Evolutionary conservation across 2,329 filamentous ascomycete species (phyloP), one percentile per base, ranked within the genome.

Genomic region (Xylariaceae sp.): DNA sequence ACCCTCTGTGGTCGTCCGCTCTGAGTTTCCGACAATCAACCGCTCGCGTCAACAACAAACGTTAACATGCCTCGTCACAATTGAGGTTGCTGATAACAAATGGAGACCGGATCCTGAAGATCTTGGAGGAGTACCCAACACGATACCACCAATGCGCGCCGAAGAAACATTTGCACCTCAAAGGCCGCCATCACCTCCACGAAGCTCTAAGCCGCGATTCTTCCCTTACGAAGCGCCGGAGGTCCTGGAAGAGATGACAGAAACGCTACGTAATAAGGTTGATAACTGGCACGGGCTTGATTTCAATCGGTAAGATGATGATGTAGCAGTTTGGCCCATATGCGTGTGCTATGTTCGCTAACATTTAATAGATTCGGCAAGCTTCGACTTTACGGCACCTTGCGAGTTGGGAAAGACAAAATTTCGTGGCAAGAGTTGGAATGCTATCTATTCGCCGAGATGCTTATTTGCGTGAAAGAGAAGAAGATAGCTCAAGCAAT

Each of bases 391-490:
- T 91, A 96, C 62, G 92, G 90, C 27, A 91, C 87, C 2, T 82
- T 99, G 49, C 85, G 89, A 46, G 94, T 99, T 18, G 94, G 94
- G 60, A 99, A 99, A 71, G 94, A 99, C 69, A 90, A 90, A 58
- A 80, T 92, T 57, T 91, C 91, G 6, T 99, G 94, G 94, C 94
- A 99, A 73, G 94, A 97, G 67, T 73, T 99, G 48, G 91, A 99
- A 68, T 99, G 94, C 68, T 99, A 90, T 67, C 79, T 99, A 30
- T 99, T 99, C 65, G 89, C 87, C 5, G 94, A 99, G 72, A 99
- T 99, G 94, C 86, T 99, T 61, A 99, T 99, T 57, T 99, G 94
- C 65, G 90, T 99, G 53, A 99, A 97, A 71, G 94, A 97, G 71
- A 97, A 96, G 80, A 96, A 91, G 72, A 70, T 77, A 9, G 67